These are phyloP conservation scores for Dictyostelium citrinum DNA, from an alignment of 78 protist species.

Conservation along the genomic window DNA sequence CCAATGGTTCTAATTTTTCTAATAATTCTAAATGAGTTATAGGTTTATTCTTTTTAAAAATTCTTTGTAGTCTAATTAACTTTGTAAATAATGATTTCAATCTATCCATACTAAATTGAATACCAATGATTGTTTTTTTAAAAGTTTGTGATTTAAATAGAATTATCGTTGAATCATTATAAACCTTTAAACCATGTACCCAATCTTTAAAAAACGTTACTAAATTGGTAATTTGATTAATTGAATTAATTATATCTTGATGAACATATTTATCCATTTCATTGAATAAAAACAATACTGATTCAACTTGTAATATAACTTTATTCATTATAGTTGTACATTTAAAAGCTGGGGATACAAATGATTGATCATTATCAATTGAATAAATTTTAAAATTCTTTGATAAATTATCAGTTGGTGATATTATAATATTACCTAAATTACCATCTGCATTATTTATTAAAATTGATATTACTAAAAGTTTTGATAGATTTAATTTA, in stretches of 20 bases:
- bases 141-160: not conserved
- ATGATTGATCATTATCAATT: slow-evolving; percentile 3
- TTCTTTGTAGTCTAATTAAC: not conserved
- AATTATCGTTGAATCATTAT: not conserved
- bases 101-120: not conserved
- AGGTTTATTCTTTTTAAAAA: not conserved
- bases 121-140: not conserved
- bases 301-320: not conserved
- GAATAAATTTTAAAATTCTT: too few relatives aligned
- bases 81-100: not conserved
- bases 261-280: not conserved
- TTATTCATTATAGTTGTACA: not conserved
- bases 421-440: not conserved
- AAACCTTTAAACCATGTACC: not conserved
- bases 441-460: not conserved
- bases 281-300: not conserved
- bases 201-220: not conserved
- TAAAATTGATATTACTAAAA: not conserved
- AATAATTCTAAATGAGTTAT: not conserved
- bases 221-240: not conserved
- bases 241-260: not conserved
- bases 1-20: not conserved
- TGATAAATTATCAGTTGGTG: too few relatives aligned
- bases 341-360: not conserved
- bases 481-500: not conserved